Conservation (phyloP, 1,284 basidiomycete species). For the Gymnopus androsaceus region DNA sequence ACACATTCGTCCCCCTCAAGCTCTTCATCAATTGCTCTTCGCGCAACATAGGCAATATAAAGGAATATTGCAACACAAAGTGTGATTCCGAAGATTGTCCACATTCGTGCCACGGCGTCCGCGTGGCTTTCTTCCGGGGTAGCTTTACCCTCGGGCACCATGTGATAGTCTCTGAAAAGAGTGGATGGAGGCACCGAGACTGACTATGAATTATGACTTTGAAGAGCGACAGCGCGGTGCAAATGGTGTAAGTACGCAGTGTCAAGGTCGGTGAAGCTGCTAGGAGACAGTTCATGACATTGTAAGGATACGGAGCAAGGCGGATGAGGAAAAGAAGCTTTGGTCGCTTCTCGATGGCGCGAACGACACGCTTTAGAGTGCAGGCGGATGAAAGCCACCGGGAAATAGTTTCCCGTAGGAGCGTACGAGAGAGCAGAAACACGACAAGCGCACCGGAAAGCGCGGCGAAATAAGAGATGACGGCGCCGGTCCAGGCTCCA, state of each 20-base stretch:
- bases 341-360: slow-evolving; percentile 85
- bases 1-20: slow-evolving; percentile 55
- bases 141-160: slow-evolving; percentile 24
- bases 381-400: slow-evolving; percentile 68
- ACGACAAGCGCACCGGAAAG: slow-evolving; percentile 79
- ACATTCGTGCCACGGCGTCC: slow-evolving; percentile 59
- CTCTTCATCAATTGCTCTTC: slow-evolving; percentile 80
- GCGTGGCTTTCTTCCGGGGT: slow-evolving; percentile 44
- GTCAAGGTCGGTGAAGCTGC: slow-evolving; percentile 85
- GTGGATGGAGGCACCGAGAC: slow-evolving; percentile 79
- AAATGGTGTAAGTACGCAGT: slow-evolving; percentile 74
- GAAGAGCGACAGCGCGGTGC: slow-evolving; percentile 81
- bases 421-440: slow-evolving; percentile 72
- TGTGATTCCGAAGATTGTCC: slow-evolving; percentile 67
- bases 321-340: slow-evolving; percentile 85
- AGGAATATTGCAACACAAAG: slow-evolving; percentile 78
- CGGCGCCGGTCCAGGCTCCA: slow-evolving; percentile 75
- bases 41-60: slow-evolving; percentile 79
- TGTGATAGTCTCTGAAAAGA: slow-evolving; percentile 76
- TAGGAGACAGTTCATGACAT: slow-evolving; percentile 88
- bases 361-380: slow-evolving; percentile 73
- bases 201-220: slow-evolving; percentile 87
- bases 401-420: slow-evolving; percentile 69
- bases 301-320: slow-evolving; percentile 82
- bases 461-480: slow-evolving; percentile 85